phyloP scores from a whole-genome alignment of 2,329 filamentous ascomycete genomes.

The Colletotrichum sp. region DNA sequence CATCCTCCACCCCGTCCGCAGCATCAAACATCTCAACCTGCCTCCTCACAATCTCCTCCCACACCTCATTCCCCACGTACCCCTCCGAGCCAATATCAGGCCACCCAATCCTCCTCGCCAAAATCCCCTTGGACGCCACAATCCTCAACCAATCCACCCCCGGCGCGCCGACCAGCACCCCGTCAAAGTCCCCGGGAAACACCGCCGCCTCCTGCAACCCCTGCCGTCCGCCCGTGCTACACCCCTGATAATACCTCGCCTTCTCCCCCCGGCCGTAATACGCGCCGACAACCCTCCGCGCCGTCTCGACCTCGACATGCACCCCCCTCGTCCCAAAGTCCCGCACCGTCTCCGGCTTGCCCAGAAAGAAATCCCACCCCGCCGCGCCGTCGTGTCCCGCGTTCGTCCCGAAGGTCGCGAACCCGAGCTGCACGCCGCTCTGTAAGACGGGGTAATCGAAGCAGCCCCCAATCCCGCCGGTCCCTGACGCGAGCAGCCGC shows the following conservation, averaged over 20 bases:
- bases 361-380: not conserved
- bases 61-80: slow-evolving; percentile 46
- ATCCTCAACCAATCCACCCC: slow-evolving; percentile 37
- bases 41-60: slow-evolving; percentile 24
- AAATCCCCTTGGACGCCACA: not conserved
- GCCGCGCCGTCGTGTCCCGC: not conserved
- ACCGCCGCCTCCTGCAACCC: not conserved
- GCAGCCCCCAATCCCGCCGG: not conserved
- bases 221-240: not conserved
- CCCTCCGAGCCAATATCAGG: slow-evolving; percentile 46
- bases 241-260: not conserved
- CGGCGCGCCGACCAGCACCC: slow-evolving; percentile 46
- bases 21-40: slow-evolving; percentile 34
- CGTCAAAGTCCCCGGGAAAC: not conserved
- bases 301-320: not conserved
- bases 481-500: not conserved
- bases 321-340: not conserved
- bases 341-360: not conserved
- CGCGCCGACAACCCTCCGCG: not conserved
- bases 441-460: not conserved
- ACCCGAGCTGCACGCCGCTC: not conserved
- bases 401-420: not conserved
- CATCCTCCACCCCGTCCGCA: slow-evolving; percentile 53
- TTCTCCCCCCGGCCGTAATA: not conserved
- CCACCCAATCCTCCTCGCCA: not conserved